phyloP scores from a whole-genome alignment of 208 protist genomes.

The Crithidia thermophila region DNA sequence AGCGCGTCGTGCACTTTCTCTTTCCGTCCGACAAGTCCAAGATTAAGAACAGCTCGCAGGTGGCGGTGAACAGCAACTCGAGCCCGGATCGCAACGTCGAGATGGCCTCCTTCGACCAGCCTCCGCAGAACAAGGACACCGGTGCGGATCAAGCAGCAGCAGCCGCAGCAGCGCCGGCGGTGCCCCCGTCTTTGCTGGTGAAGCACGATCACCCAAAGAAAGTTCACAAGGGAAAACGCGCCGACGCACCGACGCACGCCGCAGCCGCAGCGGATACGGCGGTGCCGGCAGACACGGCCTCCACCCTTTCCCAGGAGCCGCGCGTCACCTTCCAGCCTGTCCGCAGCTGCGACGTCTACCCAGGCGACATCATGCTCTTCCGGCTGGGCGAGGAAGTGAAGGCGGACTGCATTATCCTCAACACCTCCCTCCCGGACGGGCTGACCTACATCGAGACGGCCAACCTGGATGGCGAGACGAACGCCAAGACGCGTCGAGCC shows the following conservation, averaged over 20 bases:
- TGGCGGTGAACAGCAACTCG: neutral
- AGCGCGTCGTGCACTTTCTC: constrained; percentile 7
- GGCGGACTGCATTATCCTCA: constrained; percentile 87
- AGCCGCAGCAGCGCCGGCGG: neutral
- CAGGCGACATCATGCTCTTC: constrained; percentile 83
- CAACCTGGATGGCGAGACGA: constrained; percentile 94
- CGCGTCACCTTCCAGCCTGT: constrained; percentile 42
- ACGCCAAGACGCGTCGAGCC: constrained; percentile 82
- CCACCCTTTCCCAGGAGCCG: neutral
- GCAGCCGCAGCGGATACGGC: neutral
- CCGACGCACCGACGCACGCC: neutral
- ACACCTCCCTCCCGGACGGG: constrained; percentile 72
- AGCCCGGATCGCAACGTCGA: neutral
- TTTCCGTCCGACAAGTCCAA: constrained; percentile 6
- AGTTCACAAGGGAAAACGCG: neutral
- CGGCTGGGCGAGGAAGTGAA: constrained; percentile 67
- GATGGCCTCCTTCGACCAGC: neutral
- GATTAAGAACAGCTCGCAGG: neutral
- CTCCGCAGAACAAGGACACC: too few relatives aligned
- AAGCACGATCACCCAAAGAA: too few relatives aligned
- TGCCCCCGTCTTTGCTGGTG: too few relatives aligned
- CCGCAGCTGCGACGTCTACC: constrained; percentile 66
- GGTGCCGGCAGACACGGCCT: neutral
- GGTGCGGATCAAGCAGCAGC: too few relatives aligned
- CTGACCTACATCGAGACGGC: constrained; percentile 90